Percentiles rank a stretch among this genome's conserved stretches.
Conservation (phyloP, 495 filamentous ascomycete genomes). For the Penicillium antarcticum region DNA sequence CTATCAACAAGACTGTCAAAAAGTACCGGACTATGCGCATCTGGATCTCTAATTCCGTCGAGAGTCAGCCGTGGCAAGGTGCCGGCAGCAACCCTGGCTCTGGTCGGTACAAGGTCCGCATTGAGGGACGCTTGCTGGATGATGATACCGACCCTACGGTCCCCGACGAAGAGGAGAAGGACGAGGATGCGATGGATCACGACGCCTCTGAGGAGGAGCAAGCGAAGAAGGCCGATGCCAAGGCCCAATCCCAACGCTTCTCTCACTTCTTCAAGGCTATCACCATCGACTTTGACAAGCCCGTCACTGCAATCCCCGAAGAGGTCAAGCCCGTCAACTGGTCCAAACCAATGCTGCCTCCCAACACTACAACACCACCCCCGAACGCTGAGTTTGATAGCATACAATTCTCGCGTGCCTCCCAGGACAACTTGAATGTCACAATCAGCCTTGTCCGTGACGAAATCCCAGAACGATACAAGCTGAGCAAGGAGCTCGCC, state of each 20-base stretch:
- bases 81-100: constrained; percentile 41
- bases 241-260: constrained; percentile 56
- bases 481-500: constrained; percentile 71
- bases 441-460: constrained; percentile 84
- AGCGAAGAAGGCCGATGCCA: constrained; percentile 40
- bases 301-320: constrained; percentile 43
- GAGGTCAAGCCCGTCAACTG: constrained; percentile 64
- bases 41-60: constrained; percentile 94
- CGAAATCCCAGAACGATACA: constrained; percentile 80
- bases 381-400: constrained; percentile 77
- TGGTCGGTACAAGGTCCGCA: constrained; percentile 79
- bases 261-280: constrained; percentile 96
- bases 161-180: constrained; percentile 57
- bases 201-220: constrained; percentile 38
- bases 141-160: constrained; percentile 54
- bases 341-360: constrained; percentile 63
- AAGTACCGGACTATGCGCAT: constrained; percentile 82
- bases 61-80: constrained; percentile 88
- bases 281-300: constrained; percentile 78
- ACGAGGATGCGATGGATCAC: constrained; percentile 60
- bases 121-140: constrained; percentile 86
- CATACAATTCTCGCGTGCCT: constrained; percentile 83
- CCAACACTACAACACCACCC: constrained; percentile 45
- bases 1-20: constrained; percentile 74
- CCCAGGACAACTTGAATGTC: constrained; percentile 90